Evolutionary conservation across 495 filamentous ascomycete species (phyloP).

Genomic region (Geoglossum glabrum): DNA sequence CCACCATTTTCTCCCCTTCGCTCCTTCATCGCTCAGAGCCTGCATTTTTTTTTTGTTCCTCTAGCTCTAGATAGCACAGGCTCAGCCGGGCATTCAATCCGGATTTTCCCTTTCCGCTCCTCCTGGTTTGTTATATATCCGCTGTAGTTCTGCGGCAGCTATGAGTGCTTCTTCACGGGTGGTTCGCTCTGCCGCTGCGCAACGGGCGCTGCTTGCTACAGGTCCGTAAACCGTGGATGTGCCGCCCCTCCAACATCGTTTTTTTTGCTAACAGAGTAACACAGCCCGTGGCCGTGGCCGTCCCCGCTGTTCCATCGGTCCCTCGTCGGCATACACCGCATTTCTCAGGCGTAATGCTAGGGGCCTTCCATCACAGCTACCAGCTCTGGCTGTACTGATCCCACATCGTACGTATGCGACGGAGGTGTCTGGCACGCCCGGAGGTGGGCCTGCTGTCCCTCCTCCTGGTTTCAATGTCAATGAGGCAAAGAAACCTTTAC

Average conservation of each 20-base stretch:
- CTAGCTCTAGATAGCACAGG: no score
- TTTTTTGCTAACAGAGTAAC: not conserved
- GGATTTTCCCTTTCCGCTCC: no score
- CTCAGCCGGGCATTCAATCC: no score
- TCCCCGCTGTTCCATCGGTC: constrained; percentile 16
- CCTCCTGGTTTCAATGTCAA: constrained; percentile 89
- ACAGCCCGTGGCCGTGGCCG: constrained; percentile 20
- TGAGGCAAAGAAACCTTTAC: constrained; percentile 71
- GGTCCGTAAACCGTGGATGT: constrained; percentile 15
- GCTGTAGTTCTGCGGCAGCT: not conserved
- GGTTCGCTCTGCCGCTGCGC: constrained; percentile 34
- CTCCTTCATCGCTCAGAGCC: no score
- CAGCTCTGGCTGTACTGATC: constrained; percentile 44
- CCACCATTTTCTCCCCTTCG: no score
- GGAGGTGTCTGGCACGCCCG: constrained; percentile 34
- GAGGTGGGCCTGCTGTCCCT: constrained; percentile 38
- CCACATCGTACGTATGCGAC: constrained; percentile 48
- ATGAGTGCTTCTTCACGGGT: constrained; percentile 43
- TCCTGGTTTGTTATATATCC: no score
- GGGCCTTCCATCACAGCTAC: constrained; percentile 36
- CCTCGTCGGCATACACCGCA: constrained; percentile 24
- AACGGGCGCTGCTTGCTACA: constrained; percentile 30
- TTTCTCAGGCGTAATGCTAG: constrained; percentile 36
- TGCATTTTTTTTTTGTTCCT: no score
- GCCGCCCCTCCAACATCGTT: no score